Evolutionary conservation across 768 basidiomycete species (phyloP).

Genomic region (Agaricus sinodeliciosus): DNA sequence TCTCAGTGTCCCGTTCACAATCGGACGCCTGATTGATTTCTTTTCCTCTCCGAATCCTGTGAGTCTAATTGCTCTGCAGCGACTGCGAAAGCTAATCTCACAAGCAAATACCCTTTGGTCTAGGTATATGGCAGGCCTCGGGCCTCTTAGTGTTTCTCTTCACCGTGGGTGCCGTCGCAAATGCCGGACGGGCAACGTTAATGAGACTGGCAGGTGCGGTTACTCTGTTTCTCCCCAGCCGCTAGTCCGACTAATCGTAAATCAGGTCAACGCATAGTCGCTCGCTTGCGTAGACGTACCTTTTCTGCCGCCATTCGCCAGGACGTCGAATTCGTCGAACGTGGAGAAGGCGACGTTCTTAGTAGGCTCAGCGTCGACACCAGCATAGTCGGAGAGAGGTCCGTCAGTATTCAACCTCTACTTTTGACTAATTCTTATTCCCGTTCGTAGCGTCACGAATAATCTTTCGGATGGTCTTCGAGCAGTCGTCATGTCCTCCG

Average conservation of each 20-base stretch:
- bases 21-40: slow-evolving; percentile 92
- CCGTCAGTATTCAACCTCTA: slow-evolving; percentile 8
- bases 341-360: slow-evolving; percentile 88
- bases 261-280: slow-evolving; percentile 83
- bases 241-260: not conserved
- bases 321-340: slow-evolving; percentile 91
- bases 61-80: slow-evolving; percentile 19
- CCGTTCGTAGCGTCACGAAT: slow-evolving; percentile 54
- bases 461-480: slow-evolving; percentile 77
- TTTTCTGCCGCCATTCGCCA: slow-evolving; percentile 81
- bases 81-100: not conserved
- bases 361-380: slow-evolving; percentile 89
- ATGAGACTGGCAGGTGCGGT: slow-evolving; percentile 78
- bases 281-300: slow-evolving; percentile 73
- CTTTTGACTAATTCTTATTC: not conserved
- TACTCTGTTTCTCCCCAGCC: not conserved
- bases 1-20: slow-evolving; percentile 88
- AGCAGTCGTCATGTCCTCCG: slow-evolving; percentile 88
- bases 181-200: slow-evolving; percentile 74
- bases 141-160: slow-evolving; percentile 67
- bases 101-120: slow-evolving; percentile 75
- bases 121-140: slow-evolving; percentile 79
- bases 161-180: slow-evolving; percentile 81
- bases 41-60: slow-evolving; percentile 75
- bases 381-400: slow-evolving; percentile 92